Base-by-base conservation (phyloP, 2,329 filamentous ascomycete species). In the Microdochium trichocladiopsis region DNA sequence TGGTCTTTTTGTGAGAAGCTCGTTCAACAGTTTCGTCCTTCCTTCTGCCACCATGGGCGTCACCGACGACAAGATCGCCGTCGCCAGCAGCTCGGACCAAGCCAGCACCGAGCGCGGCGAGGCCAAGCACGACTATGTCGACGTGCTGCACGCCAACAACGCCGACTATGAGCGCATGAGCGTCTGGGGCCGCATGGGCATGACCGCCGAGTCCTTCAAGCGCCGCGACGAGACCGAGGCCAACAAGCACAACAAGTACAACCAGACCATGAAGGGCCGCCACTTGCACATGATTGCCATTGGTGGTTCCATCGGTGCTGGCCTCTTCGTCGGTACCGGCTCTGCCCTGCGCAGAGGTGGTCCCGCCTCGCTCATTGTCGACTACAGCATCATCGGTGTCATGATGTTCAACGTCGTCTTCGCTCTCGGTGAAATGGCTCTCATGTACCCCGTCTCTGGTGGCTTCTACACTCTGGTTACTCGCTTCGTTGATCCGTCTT, bases 271-370 rank as follows among this genome's bases (percentile, higher is more conserved):
- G 68, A 74, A 76, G 61, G 69, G 70, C 25, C 69, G 75, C 52
- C 75, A 78, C 63, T 63, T 78, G 57, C 73, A 78, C 66, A 77
- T 77, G 74, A 77, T 77, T 59, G 74, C 74, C 54, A 77, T 78
- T 47, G 75, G 76, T 56, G 76, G 76, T 56, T 78, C 77, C 23
- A 83, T 83, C 47, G 80, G 80, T 62, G 79, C 80, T 55, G 80
- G 80, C 67, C 81, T 83, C 72, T 83, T 82, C 66, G 80, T 83
- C 56, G 79, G 80, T 60, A 79, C 77, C 11, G 79, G 79, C 54
- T 63, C 69, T 56, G 77, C 77, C 52, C 68, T 83, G 12, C 56
- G 59, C 55, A 73, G 61, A 23, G 78, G 78, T 65, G 71, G 71
- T 16, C 74, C 74, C 24, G 73, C 63, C 2, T 71, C 69, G 48